Evolutionary conservation across 371 early-diverging fungal species (phyloP).

Genomic region (Apophysomyces sp.): DNA sequence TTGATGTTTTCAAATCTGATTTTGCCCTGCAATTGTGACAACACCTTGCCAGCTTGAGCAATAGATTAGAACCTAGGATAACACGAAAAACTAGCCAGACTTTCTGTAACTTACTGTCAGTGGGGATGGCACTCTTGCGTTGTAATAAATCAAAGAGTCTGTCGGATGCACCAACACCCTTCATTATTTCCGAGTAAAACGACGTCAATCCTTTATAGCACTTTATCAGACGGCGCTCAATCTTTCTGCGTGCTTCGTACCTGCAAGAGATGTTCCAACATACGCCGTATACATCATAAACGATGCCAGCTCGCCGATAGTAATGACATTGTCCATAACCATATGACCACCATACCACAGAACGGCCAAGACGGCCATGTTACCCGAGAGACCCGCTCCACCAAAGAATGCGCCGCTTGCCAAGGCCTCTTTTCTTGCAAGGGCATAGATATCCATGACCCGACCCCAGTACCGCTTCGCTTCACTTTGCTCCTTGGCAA

Average conservation of each 20-base stretch:
- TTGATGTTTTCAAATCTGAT: slow-evolving; percentile 67
- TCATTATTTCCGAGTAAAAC: slow-evolving; percentile 83
- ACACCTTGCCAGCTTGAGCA: slow-evolving; percentile 32
- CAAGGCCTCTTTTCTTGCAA: slow-evolving; percentile 69
- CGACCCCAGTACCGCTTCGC: slow-evolving; percentile 49
- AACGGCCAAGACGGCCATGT: slow-evolving; percentile 73
- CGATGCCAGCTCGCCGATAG: slow-evolving; percentile 79
- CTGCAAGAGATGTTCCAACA: slow-evolving; percentile 72
- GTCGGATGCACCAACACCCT: slow-evolving; percentile 78
- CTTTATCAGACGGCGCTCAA: too few relatives aligned
- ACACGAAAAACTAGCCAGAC: neutral
- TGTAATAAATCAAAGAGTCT: slow-evolving; percentile 73
- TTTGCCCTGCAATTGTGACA: slow-evolving; percentile 46
- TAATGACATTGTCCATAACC: slow-evolving; percentile 67
- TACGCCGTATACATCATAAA: slow-evolving; percentile 86
- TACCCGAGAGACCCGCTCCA: slow-evolving; percentile 75
- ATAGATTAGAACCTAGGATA: neutral
- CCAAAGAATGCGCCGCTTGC: slow-evolving; percentile 79
- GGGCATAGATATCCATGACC: slow-evolving; percentile 56
- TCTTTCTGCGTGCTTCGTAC: slow-evolving; percentile 7
- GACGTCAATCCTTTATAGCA: slow-evolving; percentile 55
- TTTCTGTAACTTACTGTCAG: slow-evolving; percentile 18
- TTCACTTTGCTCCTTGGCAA: slow-evolving; percentile 67
- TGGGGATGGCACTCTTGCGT: slow-evolving; percentile 51
- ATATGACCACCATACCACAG: slow-evolving; percentile 76